phyloP scores from a whole-genome alignment of 305 asterid genomes.

The Lippia alba region DNA sequence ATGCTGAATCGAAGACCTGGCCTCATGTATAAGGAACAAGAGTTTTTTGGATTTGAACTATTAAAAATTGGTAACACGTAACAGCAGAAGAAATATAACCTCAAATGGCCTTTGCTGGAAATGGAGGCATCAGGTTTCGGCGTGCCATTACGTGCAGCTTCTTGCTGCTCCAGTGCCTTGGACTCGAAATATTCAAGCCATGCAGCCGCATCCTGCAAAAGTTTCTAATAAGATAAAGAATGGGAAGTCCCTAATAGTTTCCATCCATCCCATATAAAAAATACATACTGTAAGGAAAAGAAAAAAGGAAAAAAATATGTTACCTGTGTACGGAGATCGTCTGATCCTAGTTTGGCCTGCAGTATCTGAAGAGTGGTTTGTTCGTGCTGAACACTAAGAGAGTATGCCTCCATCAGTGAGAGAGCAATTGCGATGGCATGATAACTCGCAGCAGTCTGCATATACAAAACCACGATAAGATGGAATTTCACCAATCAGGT shows the following conservation, averaged over 20 bases:
- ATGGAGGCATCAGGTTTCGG: constrained; percentile 97
- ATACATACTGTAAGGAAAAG: background rate
- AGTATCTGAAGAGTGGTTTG: constrained; percentile 91
- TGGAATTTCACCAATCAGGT: background rate
- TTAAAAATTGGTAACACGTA: background rate
- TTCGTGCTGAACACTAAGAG: constrained; percentile 90
- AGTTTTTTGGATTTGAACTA: too few relatives aligned
- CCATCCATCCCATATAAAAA: constrained; percentile 32
- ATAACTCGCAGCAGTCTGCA: constrained; percentile 92
- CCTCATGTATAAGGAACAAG: too few relatives aligned
- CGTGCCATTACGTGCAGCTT: constrained; percentile 92
- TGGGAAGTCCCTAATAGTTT: constrained; percentile 29
- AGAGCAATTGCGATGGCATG: constrained; percentile 95
- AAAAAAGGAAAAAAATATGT: background rate
- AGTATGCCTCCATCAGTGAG: constrained; percentile 90
- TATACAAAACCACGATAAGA: constrained; percentile 18
- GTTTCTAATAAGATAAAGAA: constrained; percentile 38
- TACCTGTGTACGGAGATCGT: constrained; percentile 91
- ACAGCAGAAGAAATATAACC: constrained; percentile 42
- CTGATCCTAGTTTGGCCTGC: constrained; percentile 87
- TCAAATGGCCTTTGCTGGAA: constrained; percentile 93
- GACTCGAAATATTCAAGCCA: constrained; percentile 98
- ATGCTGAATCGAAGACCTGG: too few relatives aligned
- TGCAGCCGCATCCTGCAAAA: constrained; percentile 89
- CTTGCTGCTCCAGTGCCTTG: constrained; percentile 96